Evolutionary conservation across 768 basidiomycete genomes (phyloP), one percentile per base, ranked within the genome.

Genomic region (Tylopilus cervinicoccineus): DNA sequence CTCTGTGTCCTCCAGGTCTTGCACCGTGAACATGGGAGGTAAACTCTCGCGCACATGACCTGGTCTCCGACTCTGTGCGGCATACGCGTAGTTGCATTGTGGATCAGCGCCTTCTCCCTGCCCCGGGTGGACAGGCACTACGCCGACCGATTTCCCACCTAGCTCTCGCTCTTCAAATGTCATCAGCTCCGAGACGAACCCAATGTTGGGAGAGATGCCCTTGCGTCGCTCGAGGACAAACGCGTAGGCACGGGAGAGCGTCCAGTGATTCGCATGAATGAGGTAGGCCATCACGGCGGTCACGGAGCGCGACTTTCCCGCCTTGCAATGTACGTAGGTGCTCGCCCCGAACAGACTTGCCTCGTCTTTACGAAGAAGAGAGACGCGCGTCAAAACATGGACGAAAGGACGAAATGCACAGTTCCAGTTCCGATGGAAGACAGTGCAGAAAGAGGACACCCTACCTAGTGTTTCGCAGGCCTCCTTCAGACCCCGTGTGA

Each of bases 231-330:
- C 94, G 33, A 91, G 78, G 22, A 98, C 94, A 62, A 93, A 96
- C 0, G 85, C 72, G 64, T 97, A 98, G 2, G 95, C 92, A 31
- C 82, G 81, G 27, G 91, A 87, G 34, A 97, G 79, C 17, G 93
- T 88, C 95, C 95, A 97, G 62, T 93, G 93, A 62, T 96, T 93
- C 10, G 93, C 89, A 59, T 96, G 94, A 55, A 98, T 96, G 48
- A 98, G 86, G 64, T 96, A 97, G 3, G 91, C 94, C 74, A 98
- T 92, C 33, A 96, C 94, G 12, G 93, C 93, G 0, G 94, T 96
- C 24, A 96, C 94, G 1, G 91, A 94, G 13, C 95, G 84, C 3
- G 91, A 93, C 72, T 93, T 96, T 5, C 94, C 95, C 6, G 90
- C 93, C 70, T 89, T 92, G 70, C 94, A 98, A 64, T 98, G 95